Evolutionary conservation across 2,329 filamentous ascomycete species (phyloP).

Genomic region (Microsporum ferrugineum): DNA sequence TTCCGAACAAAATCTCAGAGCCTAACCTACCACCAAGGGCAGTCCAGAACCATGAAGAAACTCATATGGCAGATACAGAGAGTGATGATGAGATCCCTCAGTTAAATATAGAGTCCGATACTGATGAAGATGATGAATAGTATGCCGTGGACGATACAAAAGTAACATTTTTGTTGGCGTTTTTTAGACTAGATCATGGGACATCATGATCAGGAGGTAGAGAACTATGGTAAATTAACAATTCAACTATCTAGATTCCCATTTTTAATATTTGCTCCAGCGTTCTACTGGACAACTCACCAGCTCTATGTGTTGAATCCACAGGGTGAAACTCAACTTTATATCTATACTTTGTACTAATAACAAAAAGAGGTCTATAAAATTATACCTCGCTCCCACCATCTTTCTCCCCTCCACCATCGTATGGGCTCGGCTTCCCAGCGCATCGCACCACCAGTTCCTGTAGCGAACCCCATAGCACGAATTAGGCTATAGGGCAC

Average conservation of each 20-base stretch:
- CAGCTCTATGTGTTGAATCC: not conserved
- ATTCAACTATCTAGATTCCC: not conserved
- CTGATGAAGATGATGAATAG: constrained; percentile 31
- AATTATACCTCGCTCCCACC: constrained; percentile 49
- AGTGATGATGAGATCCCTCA: constrained; percentile 41
- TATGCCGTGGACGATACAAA: not conserved
- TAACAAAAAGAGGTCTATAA: constrained; percentile 14
- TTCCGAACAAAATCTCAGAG: not conserved
- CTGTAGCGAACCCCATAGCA: constrained; percentile 50
- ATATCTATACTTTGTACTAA: not conserved
- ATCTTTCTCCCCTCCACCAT: constrained; percentile 45
- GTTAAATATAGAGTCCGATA: constrained; percentile 38
- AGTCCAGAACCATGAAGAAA: no score
- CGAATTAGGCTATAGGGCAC: constrained; percentile 64
- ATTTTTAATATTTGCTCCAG: no score
- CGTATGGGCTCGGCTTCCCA: constrained; percentile 46
- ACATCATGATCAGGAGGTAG: not conserved
- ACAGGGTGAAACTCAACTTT: not conserved
- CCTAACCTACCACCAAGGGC: not conserved
- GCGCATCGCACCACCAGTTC: constrained; percentile 55
- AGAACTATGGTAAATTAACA: not conserved
- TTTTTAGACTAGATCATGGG: not conserved
- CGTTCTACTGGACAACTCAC: no score
- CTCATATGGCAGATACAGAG: constrained; percentile 23
- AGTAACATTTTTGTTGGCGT: not conserved